A percentile compares a stretch with the other conserved stretches of the same genome.
These are phyloP conservation scores for Thermothielavioides terrestris DNA, from an alignment of 495 filamentous ascomycete genomes.

Conservation along the genomic window DNA sequence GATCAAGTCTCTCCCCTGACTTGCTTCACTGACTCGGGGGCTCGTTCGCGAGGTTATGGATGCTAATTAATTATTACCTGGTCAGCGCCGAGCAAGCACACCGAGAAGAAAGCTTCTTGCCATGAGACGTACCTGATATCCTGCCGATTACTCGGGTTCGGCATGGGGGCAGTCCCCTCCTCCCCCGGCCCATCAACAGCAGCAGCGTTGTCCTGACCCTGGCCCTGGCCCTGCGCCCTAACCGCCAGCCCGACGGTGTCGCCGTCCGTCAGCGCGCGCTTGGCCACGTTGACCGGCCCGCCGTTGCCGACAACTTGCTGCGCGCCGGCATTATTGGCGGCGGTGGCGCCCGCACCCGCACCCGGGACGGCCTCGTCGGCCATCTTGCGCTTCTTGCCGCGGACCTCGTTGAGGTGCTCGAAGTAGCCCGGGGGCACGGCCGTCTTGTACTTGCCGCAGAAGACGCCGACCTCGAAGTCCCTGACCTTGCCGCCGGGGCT, in stretches of 20 bases:
- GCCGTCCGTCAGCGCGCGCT: background rate
- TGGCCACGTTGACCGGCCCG: constrained; percentile 17
- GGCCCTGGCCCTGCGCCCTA: background rate
- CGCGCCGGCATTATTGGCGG: background rate
- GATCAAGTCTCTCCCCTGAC: too few species aligned
- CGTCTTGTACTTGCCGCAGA: constrained; percentile 86
- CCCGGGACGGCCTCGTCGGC: background rate
- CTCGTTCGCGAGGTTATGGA: background rate
- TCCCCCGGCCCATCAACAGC: background rate
- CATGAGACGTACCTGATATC: constrained; percentile 16
- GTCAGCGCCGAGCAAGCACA: too few species aligned
- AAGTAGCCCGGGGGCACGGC: constrained; percentile 79
- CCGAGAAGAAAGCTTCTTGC: too few species aligned
- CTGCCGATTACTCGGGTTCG: constrained; percentile 6
- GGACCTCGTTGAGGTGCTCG: constrained; percentile 66
- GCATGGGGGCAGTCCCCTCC: background rate
- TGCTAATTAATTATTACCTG: background rate
- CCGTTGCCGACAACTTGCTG: constrained; percentile 9
- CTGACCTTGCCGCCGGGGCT: constrained; percentile 45
- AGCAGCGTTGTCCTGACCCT: background rate
- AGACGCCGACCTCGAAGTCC: constrained; percentile 89
- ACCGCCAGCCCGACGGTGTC: background rate
- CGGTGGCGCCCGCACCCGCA: background rate
- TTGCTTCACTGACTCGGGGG: background rate
- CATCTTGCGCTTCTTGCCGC: constrained; percentile 61